Conservation (phyloP, 768 basidiomycete genomes). For the Daedalea quercina region DNA sequence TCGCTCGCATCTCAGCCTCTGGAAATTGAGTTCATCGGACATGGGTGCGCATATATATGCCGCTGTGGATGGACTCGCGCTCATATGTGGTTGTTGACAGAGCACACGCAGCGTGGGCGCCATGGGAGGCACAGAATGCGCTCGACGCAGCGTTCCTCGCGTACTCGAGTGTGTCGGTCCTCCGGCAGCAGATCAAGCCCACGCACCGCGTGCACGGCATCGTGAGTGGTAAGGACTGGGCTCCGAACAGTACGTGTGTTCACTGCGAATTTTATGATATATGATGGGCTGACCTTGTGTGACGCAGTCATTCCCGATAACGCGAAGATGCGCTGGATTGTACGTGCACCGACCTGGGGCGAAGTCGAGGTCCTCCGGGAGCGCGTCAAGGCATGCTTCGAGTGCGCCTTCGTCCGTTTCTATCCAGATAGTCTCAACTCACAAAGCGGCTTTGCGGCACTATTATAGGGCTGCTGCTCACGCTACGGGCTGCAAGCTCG, state of each 20-base stretch:
- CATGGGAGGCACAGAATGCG: constrained; percentile 86
- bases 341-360: constrained; percentile 57
- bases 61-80: background rate
- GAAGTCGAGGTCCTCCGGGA: constrained; percentile 49
- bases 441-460: constrained; percentile 1
- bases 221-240: constrained; percentile 61
- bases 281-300: background rate
- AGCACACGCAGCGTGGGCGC: constrained; percentile 74
- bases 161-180: constrained; percentile 69
- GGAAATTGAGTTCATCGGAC: constrained; percentile 67
- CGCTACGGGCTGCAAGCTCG: constrained; percentile 36
- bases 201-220: constrained; percentile 75
- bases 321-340: constrained; percentile 64
- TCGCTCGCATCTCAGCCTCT: constrained; percentile 61
- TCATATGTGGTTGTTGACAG: constrained; percentile 27
- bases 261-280: background rate
- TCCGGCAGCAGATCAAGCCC: constrained; percentile 86
- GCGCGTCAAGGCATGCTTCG: constrained; percentile 63
- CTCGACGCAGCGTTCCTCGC: constrained; percentile 85
- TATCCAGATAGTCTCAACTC: no score
- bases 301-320: constrained; percentile 76
- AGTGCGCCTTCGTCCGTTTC: constrained; percentile 39
- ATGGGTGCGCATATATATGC: constrained; percentile 40
- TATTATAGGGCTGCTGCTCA: constrained; percentile 52
- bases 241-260: constrained; percentile 55